Evolutionary conservation across 768 basidiomycete species (phyloP).

Genomic region (Boletus barrowsii): DNA sequence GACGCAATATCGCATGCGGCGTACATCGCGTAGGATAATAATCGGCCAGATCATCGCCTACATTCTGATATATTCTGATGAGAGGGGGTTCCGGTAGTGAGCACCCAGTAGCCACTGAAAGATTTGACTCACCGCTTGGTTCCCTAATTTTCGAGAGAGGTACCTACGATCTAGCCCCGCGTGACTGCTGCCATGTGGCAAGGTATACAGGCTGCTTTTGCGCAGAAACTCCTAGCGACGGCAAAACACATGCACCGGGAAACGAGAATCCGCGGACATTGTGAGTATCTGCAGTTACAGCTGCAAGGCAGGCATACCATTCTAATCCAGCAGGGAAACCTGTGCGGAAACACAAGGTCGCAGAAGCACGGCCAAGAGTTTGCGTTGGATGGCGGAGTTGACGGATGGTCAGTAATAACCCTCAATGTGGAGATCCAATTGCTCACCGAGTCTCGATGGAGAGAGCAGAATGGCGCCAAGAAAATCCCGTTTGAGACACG

Average conservation of each 20-base stretch:
- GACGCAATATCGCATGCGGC: too few species aligned
- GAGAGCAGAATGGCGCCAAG: too few species aligned
- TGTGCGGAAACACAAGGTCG: background rate
- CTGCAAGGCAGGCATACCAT: background rate
- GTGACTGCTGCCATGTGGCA: background rate
- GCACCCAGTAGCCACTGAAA: too few species aligned
- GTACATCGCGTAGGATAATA: background rate
- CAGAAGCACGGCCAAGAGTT: background rate
- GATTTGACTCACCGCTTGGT: background rate
- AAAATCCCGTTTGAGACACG: too few species aligned
- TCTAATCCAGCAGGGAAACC: background rate
- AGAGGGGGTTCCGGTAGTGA: too few species aligned
- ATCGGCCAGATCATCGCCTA: background rate
- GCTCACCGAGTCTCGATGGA: background rate
- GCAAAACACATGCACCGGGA: background rate
- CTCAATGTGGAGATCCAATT: background rate
- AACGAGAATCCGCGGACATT: conserved; percentile 4
- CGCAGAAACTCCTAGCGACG: background rate
- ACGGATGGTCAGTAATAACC: conserved; percentile 2
- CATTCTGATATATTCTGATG: background rate
- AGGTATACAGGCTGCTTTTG: background rate
- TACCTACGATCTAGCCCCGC: conserved; percentile 1
- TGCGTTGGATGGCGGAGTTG: background rate
- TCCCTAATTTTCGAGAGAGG: background rate
- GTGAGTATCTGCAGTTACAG: background rate